Conservation (phyloP, 2,329 filamentous ascomycete genomes). For the Stromatinia cepivora region DNA sequence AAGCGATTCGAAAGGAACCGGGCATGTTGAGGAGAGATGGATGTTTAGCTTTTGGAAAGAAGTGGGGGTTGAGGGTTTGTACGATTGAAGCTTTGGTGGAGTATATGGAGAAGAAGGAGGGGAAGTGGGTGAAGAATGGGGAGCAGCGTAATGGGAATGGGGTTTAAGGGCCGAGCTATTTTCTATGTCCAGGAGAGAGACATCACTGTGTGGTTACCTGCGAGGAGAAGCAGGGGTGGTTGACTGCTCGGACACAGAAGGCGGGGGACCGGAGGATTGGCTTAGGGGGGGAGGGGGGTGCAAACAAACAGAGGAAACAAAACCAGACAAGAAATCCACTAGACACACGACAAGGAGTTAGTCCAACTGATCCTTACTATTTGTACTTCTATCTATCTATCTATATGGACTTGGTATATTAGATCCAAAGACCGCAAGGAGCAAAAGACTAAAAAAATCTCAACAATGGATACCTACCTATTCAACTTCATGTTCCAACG, state of each 20-base stretch:
- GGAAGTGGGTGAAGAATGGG: slow-evolving; percentile 37
- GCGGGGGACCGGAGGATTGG: too few species aligned
- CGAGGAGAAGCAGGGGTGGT: not conserved
- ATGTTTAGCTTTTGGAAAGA: slow-evolving; percentile 83
- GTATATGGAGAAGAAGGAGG: slow-evolving; percentile 49
- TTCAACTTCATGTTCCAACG: not conserved
- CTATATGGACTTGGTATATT: slow-evolving; percentile 5
- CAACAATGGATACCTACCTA: slow-evolving; percentile 6
- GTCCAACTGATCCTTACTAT: not conserved
- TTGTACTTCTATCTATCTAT: slow-evolving; percentile 16
- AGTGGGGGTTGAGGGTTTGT: slow-evolving; percentile 88
- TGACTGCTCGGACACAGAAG: too few species aligned
- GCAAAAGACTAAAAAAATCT: slow-evolving; percentile 9
- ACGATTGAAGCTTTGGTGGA: slow-evolving; percentile 88
- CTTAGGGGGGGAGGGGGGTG: not conserved
- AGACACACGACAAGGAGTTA: slow-evolving; percentile 12
- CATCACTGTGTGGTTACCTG: not conserved
- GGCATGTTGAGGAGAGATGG: slow-evolving; percentile 91
- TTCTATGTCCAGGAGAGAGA: not conserved
- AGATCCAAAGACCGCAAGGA: slow-evolving; percentile 7
- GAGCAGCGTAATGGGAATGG: slow-evolving; percentile 6
- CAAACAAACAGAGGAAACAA: not conserved
- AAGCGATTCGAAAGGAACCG: slow-evolving; percentile 63
- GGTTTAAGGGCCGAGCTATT: not conserved
- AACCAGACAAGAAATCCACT: not conserved